Conservation (phyloP, 768 basidiomycete species). For the Agaricus blazei region DNA sequence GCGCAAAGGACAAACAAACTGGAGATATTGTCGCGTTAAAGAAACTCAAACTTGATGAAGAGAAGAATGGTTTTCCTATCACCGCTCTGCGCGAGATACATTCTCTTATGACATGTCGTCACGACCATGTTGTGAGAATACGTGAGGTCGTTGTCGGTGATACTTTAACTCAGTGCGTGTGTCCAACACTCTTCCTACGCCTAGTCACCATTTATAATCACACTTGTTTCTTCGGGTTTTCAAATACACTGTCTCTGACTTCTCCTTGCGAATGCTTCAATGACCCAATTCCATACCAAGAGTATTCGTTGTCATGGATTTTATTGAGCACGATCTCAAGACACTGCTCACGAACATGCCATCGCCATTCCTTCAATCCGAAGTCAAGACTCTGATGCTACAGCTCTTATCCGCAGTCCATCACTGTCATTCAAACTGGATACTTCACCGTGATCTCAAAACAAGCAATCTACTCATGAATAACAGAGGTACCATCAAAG, state of each 20-base stretch:
- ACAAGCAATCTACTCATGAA: constrained; percentile 99
- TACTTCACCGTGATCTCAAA: constrained; percentile 94
- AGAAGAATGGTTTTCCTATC: constrained; percentile 98
- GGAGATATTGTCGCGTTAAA: constrained; percentile 96
- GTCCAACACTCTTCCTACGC: constrained; percentile 15
- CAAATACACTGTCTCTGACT: constrained; percentile 3
- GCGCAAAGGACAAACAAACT: constrained; percentile 92
- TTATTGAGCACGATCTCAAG: constrained; percentile 99
- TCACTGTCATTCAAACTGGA: constrained; percentile 96
- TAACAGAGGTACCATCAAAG: constrained; percentile 97
- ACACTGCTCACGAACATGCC: constrained; percentile 94
- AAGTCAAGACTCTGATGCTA: constrained; percentile 95
- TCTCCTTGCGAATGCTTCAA: neutral
- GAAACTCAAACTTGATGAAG: constrained; percentile 96
- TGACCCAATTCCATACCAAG: constrained; percentile 36
- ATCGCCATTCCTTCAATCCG: constrained; percentile 92
- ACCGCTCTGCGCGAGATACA: constrained; percentile 93
- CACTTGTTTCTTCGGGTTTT: constrained; percentile 4
- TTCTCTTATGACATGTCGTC: constrained; percentile 90
- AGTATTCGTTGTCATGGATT: constrained; percentile 99
- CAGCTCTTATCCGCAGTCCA: constrained; percentile 91
- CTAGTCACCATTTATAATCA: constrained; percentile 23
- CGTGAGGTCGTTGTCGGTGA: constrained; percentile 98
- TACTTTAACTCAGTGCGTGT: constrained; percentile 94
- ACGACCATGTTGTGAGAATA: constrained; percentile 96